phyloP scores from a whole-genome alignment of 1,139 yeast genomes.

The Debaryomyces sp. region DNA sequence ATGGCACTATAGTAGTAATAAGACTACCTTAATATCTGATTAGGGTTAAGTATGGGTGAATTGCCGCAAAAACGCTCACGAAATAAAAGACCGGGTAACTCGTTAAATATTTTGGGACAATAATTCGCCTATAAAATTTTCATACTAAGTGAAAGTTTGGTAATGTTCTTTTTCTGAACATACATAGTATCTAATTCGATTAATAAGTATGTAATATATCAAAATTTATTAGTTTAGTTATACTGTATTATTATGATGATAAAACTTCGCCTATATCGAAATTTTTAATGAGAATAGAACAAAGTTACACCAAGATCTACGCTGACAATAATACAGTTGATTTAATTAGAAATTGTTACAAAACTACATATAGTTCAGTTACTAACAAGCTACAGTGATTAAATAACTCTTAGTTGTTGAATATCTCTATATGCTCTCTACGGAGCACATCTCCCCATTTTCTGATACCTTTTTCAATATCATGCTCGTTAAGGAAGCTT shows the following conservation, averaged over 20 bases:
- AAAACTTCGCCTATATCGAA: conserved; percentile 43
- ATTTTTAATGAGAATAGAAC: conserved; percentile 37
- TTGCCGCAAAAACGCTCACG: background rate
- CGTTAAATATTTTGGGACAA: background rate
- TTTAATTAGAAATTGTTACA: background rate
- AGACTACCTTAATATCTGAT: background rate
- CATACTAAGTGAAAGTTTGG: background rate
- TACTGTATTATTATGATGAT: conserved; percentile 28
- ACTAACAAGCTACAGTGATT: conserved; percentile 1
- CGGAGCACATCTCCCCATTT: conserved; percentile 65
- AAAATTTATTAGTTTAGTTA: background rate
- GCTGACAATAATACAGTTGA: conserved; percentile 28
- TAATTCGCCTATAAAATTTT: background rate
- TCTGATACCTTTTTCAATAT: conserved; percentile 59
- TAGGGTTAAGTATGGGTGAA: background rate
- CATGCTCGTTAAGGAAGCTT: conserved; percentile 53
- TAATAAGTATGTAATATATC: background rate
- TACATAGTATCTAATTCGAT: background rate
- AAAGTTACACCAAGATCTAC: conserved; percentile 53
- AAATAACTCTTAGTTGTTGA: background rate
- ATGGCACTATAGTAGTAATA: background rate
- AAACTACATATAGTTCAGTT: background rate
- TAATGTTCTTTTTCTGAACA: background rate
- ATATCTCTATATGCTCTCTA: conserved; percentile 28
- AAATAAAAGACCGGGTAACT: background rate